Conservation (phyloP, 345 rosid species). For the Eucalyptus marginata region DNA sequence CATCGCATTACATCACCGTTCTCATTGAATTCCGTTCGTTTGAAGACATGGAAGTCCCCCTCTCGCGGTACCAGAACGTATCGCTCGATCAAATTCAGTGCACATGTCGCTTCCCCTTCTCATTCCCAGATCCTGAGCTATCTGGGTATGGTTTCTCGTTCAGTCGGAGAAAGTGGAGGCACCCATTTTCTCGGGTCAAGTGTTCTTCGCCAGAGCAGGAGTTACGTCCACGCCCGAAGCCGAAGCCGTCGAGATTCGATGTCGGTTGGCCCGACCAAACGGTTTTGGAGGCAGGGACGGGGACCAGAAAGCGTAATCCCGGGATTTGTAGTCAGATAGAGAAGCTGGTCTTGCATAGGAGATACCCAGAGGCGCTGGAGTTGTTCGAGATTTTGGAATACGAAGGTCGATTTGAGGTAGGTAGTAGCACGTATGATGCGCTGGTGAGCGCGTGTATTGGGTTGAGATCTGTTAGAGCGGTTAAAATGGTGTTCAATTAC, state of each 20-base stretch:
- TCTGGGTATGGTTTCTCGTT: constrained; percentile 26
- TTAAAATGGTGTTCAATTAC: constrained; percentile 47
- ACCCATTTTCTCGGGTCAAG: constrained; percentile 17
- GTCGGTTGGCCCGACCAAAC: constrained; percentile 2
- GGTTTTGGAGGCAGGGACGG: constrained; percentile 2
- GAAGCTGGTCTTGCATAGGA: constrained; percentile 45
- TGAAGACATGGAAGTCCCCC: not conserved
- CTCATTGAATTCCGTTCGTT: not conserved
- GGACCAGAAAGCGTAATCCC: constrained; percentile 18
- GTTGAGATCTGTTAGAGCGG: constrained; percentile 52
- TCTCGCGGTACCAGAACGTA: not conserved
- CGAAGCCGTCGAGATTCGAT: constrained; percentile 14
- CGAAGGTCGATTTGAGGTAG: constrained; percentile 33
- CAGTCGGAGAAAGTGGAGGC: constrained; percentile 24
- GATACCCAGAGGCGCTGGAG: constrained; percentile 65
- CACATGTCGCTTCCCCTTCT: constrained; percentile 6
- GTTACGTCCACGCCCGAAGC: constrained; percentile 48
- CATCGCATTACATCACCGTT: not conserved
- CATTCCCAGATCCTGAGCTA: constrained; percentile 10
- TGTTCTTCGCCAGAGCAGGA: constrained; percentile 37
- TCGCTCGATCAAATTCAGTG: constrained; percentile 26
- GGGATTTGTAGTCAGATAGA: constrained; percentile 70
- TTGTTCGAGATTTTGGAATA: constrained; percentile 69
- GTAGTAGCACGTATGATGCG: constrained; percentile 54
- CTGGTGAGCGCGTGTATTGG: constrained; percentile 70